Base-by-base conservation (phyloP, 2,329 filamentous ascomycete genomes). In the Botrytis fabae region DNA sequence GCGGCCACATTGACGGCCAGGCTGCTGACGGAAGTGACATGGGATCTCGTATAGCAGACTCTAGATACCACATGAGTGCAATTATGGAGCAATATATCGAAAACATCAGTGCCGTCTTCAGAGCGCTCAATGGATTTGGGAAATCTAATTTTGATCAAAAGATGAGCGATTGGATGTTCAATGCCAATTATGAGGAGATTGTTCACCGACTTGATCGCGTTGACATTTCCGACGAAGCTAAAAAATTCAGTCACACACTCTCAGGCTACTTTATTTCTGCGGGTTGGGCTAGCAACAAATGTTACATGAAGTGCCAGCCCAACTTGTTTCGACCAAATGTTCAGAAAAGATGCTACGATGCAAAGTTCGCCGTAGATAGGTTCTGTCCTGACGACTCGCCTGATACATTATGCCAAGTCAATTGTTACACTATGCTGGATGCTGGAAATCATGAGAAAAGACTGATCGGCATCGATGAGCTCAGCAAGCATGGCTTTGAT, bases 301-400 rank as follows among this genome's bases (percentile, higher is more conserved):
- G 62, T 38, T 72, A 72, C 51, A 68, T 72, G 62, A 72, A 72
- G n/a, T 72, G 70, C 40, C 48, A 68, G 7, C 42, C n/a, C 6
- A 10, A 60, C 1, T 3, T 72, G 16, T 42, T 48, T 7, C 62
- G 48, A 22, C 22, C 12, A 25, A 16, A 9, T 4, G 70, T 46
- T 18, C 6, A 22, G 32, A 25, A 35, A 42, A 68, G 25, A 38
- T 72, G 63, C 40, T 9, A 35, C 32, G 28, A 48, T 0, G 40
- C 12, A 14, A 32, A 60, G 1, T 44, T 48, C 4, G 22, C 32
- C 28, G 20, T 35, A 12, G 10, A 60, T n/a, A 66, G 46, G 22
- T 72, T 48, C 25, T 72, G 70, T 28, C 62, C 70, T 20, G 51
- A 40, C 2, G 70, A 72, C 1, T 22, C 32, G 9, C 70, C 70